These are phyloP conservation scores for Immersiella caudata DNA, from an alignment of 495 filamentous ascomycete genomes.

Conservation along the genomic window DNA sequence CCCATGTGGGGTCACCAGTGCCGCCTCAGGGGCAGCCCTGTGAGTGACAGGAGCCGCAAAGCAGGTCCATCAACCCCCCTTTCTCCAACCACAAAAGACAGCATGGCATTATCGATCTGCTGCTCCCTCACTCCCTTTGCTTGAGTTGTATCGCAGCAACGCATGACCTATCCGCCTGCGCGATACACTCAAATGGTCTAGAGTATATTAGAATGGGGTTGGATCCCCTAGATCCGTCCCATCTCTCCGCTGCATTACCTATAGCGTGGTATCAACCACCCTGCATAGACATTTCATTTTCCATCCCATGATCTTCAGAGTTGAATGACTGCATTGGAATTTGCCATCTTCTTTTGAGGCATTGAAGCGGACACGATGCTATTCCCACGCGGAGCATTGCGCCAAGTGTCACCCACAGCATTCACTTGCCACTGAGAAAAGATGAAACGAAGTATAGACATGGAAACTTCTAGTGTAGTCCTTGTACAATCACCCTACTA, in stretches of 20 bases:
- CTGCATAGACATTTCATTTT: neutral
- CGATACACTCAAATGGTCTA: neutral
- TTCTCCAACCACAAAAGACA: slow-evolving; percentile 11
- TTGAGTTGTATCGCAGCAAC: neutral
- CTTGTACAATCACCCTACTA: neutral
- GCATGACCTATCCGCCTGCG: neutral
- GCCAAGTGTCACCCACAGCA: neutral
- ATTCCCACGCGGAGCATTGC: neutral
- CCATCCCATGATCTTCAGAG: neutral
- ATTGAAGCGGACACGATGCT: neutral
- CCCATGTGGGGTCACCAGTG: neutral
- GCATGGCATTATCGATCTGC: slow-evolving; percentile 21
- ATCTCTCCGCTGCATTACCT: neutral
- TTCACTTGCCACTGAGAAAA: neutral
- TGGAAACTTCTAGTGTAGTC: slow-evolving; percentile 5
- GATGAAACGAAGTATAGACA: neutral
- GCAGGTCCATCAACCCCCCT: neutral
- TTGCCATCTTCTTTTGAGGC: neutral
- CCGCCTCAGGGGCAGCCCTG: slow-evolving; percentile 15
- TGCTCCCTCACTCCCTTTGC: neutral
- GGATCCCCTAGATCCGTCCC: neutral
- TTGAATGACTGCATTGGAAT: neutral
- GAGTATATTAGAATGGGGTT: neutral
- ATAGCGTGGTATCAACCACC: neutral
- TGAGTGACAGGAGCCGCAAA: neutral